These are phyloP conservation scores for Malassezia globosa DNA, from an alignment of 1,284 basidiomycete species.

Conservation along the genomic window DNA sequence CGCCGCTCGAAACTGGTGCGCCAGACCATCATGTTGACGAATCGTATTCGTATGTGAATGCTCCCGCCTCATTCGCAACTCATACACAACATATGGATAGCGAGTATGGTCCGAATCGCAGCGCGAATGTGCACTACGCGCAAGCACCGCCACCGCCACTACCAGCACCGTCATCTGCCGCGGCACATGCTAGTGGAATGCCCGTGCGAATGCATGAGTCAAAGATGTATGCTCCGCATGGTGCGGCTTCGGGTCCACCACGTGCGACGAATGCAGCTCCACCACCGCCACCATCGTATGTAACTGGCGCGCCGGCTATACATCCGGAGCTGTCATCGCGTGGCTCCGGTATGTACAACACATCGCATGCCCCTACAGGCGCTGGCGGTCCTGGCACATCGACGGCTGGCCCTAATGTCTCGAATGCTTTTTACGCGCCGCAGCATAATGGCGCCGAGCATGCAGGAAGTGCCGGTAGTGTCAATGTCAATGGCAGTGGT, in stretches of 20 bases:
- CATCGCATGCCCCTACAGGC: neutral
- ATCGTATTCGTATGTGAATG: neutral
- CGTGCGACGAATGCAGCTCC: neutral
- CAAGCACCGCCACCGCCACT: neutral
- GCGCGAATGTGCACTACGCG: neutral
- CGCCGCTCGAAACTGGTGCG: slow-evolving; percentile 9
- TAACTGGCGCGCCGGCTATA: slow-evolving; percentile 7
- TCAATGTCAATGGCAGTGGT: neutral
- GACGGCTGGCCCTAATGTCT: neutral
- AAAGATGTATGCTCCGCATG: slow-evolving; percentile 12
- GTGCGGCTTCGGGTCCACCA: slow-evolving; percentile 2
- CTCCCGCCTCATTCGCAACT: slow-evolving; percentile 1
- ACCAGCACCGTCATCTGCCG: neutral
- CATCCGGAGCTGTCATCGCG: slow-evolving; percentile 14
- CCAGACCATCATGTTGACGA: neutral
- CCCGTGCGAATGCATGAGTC: slow-evolving; percentile 5
- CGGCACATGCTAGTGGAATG: neutral
- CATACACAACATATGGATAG: neutral
- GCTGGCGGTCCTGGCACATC: slow-evolving; percentile 8
- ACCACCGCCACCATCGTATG: neutral
- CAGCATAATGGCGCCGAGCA: neutral
- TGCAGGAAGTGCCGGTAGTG: too few relatives aligned
- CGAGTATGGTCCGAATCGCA: slow-evolving; percentile 2
- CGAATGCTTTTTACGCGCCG: neutral
- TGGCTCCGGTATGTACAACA: slow-evolving; percentile 4